Evolutionary conservation across 2,329 filamentous ascomycete genomes (phyloP), one percentile per base, ranked within the genome.

Genomic region (Botrytis galanthina): DNA sequence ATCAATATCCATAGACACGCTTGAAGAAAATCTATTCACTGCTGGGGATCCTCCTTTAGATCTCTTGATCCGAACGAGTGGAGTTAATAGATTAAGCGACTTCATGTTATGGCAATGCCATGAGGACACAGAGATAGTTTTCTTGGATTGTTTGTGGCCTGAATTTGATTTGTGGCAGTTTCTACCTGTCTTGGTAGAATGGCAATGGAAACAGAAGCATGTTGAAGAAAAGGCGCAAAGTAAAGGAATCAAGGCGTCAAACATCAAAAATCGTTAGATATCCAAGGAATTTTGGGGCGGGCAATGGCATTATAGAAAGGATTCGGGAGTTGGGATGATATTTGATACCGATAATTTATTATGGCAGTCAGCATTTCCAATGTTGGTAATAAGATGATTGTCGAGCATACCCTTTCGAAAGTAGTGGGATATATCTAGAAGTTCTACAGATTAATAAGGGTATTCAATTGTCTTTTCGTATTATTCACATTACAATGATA

Each of bases 31-130:
- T 83, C 93, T 97, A 84, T 96, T 97, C 83, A 98, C 95, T 6
- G 89, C 92, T 67, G 89, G 90, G 71, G 91, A 93, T 75, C 96
- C 96, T 26, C 96, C 96, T 0, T 85, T 98, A 60, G 96, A 99
- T 80, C 87, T 99, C 20, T 90, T 99, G 72, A 88, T 99, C 69
- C 90, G 96, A 69, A 99, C 96, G 7, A 98, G 94, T 75, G 95
- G 95, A 42, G 96, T 99, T 22, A 92, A 95, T 82, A 89, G 96
- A 67, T 85, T 99, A 74, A 98, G 94, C 80, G 96, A 99, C 82
- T 99, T 98, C 79, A 96, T 99, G 95, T 90, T 99, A 48, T 99
- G 96, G 96, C 96, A 99, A 83, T 96, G 93, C 79, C 95, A 98
- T 80, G 90, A 97, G 80, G 87, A 95, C 76, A 98, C 96, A 0